Conservation (phyloP, 208 protist genomes). For the Trypanosoma avium region DNA sequence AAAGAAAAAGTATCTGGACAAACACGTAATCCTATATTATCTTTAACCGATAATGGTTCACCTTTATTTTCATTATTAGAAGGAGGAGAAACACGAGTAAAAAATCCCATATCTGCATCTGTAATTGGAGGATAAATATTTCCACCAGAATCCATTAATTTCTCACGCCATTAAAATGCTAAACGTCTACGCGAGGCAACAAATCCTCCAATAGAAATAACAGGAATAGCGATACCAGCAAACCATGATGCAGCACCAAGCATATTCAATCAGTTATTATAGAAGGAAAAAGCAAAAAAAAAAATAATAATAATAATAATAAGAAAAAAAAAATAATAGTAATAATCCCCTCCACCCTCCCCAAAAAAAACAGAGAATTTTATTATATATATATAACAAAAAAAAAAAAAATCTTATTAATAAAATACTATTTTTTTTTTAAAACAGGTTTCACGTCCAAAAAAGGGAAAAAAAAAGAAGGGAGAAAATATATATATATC, state of each 20-base stretch:
- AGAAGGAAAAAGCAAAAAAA: background rate
- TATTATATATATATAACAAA: no score
- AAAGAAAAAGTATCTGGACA: constrained; percentile 29
- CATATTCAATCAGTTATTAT: constrained; percentile 32
- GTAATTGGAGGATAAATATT: constrained; percentile 56
- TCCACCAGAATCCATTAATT: constrained; percentile 73
- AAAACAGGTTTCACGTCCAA: no score
- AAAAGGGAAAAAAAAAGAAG: no score
- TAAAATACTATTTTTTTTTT: no score
- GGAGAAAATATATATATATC: no score
- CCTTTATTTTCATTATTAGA: constrained; percentile 18
- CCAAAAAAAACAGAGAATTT: no score
- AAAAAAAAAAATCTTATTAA: no score
- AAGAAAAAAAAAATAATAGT: no score
- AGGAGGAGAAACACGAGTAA: constrained; percentile 49
- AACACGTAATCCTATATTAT: constrained; percentile 72
- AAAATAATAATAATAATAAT: constrained; percentile 1
- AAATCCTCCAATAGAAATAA: constrained; percentile 53
- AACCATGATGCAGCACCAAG: constrained; percentile 80
- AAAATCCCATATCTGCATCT: constrained; percentile 66
- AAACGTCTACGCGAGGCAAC: constrained; percentile 81
- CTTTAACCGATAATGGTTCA: constrained; percentile 30
- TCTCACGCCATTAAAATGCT: constrained; percentile 82
- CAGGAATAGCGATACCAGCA: constrained; percentile 55
- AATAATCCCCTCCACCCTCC: no score